phyloP scores from a whole-genome alignment of 1,284 basidiomycete genomes.

The Afroboletus lepidellus region DNA sequence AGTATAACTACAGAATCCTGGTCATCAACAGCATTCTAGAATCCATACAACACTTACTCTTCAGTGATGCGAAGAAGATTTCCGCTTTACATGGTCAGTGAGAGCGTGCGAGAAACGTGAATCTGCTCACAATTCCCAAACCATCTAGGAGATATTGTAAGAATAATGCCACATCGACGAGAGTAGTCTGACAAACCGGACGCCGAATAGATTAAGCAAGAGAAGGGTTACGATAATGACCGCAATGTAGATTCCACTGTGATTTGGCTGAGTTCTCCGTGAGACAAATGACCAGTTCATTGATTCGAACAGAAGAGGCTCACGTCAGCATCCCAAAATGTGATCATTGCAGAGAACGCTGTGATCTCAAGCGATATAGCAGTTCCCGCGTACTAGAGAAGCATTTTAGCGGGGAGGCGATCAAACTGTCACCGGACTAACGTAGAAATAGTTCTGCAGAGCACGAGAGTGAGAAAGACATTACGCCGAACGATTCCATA shows the following conservation, averaged over 20 bases:
- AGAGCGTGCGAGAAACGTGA: neutral
- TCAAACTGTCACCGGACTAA: conserved; percentile 2
- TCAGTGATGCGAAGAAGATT: conserved; percentile 23
- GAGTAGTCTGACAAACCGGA: conserved; percentile 38
- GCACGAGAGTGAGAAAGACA: conserved; percentile 4
- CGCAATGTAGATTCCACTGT: conserved; percentile 63
- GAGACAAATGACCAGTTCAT: neutral
- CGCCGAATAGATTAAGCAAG: conserved; percentile 76
- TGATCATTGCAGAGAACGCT: conserved; percentile 71
- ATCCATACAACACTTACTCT: conserved; percentile 16
- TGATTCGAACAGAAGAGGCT: conserved; percentile 15
- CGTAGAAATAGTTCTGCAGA: conserved; percentile 26
- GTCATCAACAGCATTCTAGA: neutral
- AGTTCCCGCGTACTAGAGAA: conserved; percentile 38
- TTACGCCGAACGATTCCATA: neutral
- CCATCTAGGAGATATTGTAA: conserved; percentile 35
- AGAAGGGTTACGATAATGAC: conserved; percentile 59
- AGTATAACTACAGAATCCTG: neutral
- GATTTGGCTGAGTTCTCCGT: conserved; percentile 39
- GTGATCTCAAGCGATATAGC: conserved; percentile 74
- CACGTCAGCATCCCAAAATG: conserved; percentile 74
- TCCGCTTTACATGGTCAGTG: conserved; percentile 27
- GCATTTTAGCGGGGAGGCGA: neutral
- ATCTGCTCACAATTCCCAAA: conserved; percentile 63
- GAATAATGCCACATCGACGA: neutral